Conservation (phyloP, 148 eudicot genomes). For the Salicornia ramosissima region DNA sequence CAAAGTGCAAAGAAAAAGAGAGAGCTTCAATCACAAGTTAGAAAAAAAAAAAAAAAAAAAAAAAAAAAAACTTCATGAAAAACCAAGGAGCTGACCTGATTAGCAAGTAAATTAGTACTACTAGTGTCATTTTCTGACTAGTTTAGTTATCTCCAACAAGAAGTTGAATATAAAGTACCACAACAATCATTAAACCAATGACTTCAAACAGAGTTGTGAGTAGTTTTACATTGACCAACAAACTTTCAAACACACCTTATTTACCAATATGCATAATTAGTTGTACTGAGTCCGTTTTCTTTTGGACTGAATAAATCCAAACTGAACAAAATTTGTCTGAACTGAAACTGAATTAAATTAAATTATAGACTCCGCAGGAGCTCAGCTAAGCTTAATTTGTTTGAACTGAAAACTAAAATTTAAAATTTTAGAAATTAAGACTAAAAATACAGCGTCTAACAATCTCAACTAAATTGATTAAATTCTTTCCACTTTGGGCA, state of each 20-base stretch:
- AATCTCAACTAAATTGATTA: too few relatives aligned
- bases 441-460: too few relatives aligned
- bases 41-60: too few relatives aligned
- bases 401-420: too few relatives aligned
- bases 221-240: slow-evolving; percentile 8
- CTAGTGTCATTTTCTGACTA: neutral
- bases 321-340: neutral
- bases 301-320: too few relatives aligned
- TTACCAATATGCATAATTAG: too few relatives aligned
- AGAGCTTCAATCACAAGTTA: slow-evolving; percentile 6
- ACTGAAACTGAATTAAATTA: too few relatives aligned
- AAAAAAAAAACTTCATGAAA: neutral
- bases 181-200: slow-evolving; percentile 14
- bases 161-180: slow-evolving; percentile 15
- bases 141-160: neutral
- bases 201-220: neutral
- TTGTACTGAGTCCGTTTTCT: too few relatives aligned
- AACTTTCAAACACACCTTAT: slow-evolving; percentile 6
- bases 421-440: too few relatives aligned
- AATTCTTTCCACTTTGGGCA: too few relatives aligned
- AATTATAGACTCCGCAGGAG: too few relatives aligned
- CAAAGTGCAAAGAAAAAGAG: neutral
- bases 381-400: too few relatives aligned
- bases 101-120: neutral
- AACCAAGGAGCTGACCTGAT: neutral